Conservation (phyloP, 495 filamentous ascomycete species). For the Penicillium pancosmium region DNA sequence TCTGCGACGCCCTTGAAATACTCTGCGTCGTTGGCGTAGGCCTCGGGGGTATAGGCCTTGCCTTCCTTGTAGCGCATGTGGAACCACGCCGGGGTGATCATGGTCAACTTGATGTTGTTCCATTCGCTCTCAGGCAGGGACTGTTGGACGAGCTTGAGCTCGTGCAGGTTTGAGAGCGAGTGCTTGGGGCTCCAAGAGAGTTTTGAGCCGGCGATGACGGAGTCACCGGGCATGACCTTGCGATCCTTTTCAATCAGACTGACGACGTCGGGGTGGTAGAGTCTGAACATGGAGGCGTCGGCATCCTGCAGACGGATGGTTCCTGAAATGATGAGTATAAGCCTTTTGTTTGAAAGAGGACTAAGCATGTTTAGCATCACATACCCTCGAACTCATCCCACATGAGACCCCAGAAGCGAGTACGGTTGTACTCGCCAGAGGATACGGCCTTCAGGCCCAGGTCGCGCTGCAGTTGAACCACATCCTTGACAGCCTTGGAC, state of each 20-base stretch:
- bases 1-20: constrained; percentile 64
- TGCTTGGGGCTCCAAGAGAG: constrained; percentile 57
- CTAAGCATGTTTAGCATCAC: neutral
- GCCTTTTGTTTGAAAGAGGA: neutral
- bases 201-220: constrained; percentile 66
- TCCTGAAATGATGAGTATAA: constrained; percentile 26
- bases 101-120: constrained; percentile 63
- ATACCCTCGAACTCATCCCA: constrained; percentile 69
- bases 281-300: constrained; percentile 59
- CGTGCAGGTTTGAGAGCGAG: constrained; percentile 54
- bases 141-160: constrained; percentile 59
- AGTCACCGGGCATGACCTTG: constrained; percentile 62
- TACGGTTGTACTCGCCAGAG: constrained; percentile 66
- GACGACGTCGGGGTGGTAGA: constrained; percentile 75
- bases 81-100: constrained; percentile 68
- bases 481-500: constrained; percentile 59
- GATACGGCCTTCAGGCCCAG: constrained; percentile 65
- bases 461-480: constrained; percentile 63
- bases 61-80: constrained; percentile 66
- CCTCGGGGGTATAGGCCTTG: constrained; percentile 54
- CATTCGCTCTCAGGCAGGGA: constrained; percentile 48
- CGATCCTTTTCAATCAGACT: constrained; percentile 62
- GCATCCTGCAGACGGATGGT: constrained; percentile 44
- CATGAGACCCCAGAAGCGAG: constrained; percentile 60
- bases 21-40: constrained; percentile 59